These are phyloP conservation scores for Wickerhamiella occidentalis DNA, from an alignment of 805 yeast species.

Conservation along the genomic window DNA sequence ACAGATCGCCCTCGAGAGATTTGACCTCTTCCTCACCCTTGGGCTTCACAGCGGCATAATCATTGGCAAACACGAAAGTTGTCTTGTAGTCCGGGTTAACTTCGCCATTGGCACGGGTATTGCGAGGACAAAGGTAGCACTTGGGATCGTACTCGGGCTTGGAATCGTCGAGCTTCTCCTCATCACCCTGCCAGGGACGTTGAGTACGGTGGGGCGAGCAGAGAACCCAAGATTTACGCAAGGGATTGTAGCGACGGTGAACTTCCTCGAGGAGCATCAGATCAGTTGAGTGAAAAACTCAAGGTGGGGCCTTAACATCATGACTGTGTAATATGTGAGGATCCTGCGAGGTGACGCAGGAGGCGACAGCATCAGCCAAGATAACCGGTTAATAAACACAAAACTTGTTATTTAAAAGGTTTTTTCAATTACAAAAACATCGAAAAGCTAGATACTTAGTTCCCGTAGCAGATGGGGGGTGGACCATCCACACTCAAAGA, in stretches of 20 bases:
- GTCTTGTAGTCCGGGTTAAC: conserved; percentile 43
- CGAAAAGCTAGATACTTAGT: too few relatives aligned
- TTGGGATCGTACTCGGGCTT: conserved; percentile 48
- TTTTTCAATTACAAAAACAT: too few relatives aligned
- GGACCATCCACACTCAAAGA: conserved; percentile 11
- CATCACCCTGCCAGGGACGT: conserved; percentile 73
- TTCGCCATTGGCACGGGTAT: conserved; percentile 50
- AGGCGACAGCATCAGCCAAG: too few relatives aligned
- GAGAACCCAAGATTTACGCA: conserved; percentile 54
- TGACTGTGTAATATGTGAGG: not conserved
- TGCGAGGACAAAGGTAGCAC: conserved; percentile 66
- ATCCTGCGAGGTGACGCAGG: not conserved
- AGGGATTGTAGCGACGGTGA: conserved; percentile 59
- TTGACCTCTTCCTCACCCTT: conserved; percentile 15
- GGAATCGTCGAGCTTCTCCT: conserved; percentile 37
- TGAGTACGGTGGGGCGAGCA: conserved; percentile 69
- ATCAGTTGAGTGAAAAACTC: not conserved
- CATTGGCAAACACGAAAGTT: conserved; percentile 54
- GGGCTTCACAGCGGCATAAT: conserved; percentile 53
- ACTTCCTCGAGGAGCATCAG: conserved; percentile 14
- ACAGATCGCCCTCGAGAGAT: conserved; percentile 31
- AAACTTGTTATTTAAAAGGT: too few relatives aligned
- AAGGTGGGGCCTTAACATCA: not conserved
- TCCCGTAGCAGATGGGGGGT: too few relatives aligned
- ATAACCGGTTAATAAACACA: too few relatives aligned